These are phyloP conservation scores for Eurotiales sp. DNA, from an alignment of 2,329 filamentous ascomycete genomes.

Conservation along the genomic window DNA sequence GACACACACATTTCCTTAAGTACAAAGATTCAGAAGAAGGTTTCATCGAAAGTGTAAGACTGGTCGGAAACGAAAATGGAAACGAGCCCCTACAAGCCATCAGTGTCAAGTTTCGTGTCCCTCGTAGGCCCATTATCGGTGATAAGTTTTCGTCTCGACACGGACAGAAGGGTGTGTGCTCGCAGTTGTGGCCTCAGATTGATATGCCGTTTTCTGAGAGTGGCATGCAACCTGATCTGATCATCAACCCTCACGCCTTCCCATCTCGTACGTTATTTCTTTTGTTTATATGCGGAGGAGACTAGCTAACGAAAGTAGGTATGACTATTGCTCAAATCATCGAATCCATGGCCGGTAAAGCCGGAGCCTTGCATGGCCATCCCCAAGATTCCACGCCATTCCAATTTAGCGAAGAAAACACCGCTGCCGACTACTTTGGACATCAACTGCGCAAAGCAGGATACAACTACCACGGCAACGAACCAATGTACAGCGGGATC, in stretches of 20 bases:
- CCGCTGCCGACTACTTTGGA: conserved; percentile 90
- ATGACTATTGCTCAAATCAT: conserved; percentile 99
- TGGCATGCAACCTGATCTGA: conserved; percentile 93
- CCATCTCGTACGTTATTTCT: conserved; percentile 63
- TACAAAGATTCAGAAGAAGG: conserved; percentile 90
- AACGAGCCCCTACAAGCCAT: conserved; percentile 81
- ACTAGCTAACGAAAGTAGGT: conserved; percentile 22
- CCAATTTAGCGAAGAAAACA: conserved; percentile 87
- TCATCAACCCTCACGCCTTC: conserved; percentile 99
- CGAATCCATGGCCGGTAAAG: conserved; percentile 92
- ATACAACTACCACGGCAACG: conserved; percentile 97
- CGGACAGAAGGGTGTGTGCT: conserved; percentile 95
- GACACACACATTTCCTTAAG: conserved; percentile 79
- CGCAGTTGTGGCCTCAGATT: conserved; percentile 87
- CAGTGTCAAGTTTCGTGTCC: conserved; percentile 88
- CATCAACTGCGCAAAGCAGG: conserved; percentile 92
- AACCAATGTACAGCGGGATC: conserved; percentile 97
- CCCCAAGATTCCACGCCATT: conserved; percentile 95
- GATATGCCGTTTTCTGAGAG: conserved; percentile 98
- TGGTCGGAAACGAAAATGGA: conserved; percentile 81
- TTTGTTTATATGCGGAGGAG: background rate
- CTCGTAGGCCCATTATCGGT: conserved; percentile 85
- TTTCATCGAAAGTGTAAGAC: conserved; percentile 86
- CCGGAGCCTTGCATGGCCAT: conserved; percentile 89
- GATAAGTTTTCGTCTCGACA: conserved; percentile 99